Base-by-base conservation (phyloP, 1,284 basidiomycete genomes). In the Stygiomarasmius scandens region DNA sequence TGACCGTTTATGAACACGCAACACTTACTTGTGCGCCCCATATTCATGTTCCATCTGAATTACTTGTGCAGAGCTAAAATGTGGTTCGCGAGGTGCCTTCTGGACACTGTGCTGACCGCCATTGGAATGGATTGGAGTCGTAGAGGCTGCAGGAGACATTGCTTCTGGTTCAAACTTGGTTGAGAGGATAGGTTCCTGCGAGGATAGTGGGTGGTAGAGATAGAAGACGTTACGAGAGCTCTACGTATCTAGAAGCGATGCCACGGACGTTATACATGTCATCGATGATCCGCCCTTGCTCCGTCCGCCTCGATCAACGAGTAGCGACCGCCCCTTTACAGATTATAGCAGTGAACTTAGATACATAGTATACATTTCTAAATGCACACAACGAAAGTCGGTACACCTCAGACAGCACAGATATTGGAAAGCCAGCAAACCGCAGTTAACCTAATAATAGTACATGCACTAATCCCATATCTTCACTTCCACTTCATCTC, bases 1-100 rank as follows among this genome's bases (percentile, higher is more conserved):
- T 3, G 19, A 9, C 14, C 12, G 12, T 32, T 32, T 12, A 5
- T 32, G 29, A 19, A 16, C 22, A 29, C 14, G 20, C 38, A 24
- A 41, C 51, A 84, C 89, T 83, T 72, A 95, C 92, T 95, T 95
- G 81, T 95, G 93, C 55, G 93, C 93, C 36, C 89, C 88, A 68
- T 89, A 83, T 69, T 92, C 82, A 68, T 91, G 84, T 74, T 98
- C 96, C 65, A 96, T 80, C 49, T 81, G 75, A 62, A 98, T 92
- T 49, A 94, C 83, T 55, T 91, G 83, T 50, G 84, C 78, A 22
- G 87, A 86, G 11, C 81, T 77, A 25, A 85, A 48, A 58, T 61
- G 65, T 6, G 61, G 64, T 9, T 45, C 23, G 24, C 41, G 25
- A 20, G 29, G 6, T 23, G 38, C 5, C 38, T 41, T 41, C 38